These are phyloP conservation scores for Besnoitia besnoiti DNA, from an alignment of 169 alveolate species.

Conservation along the genomic window DNA sequence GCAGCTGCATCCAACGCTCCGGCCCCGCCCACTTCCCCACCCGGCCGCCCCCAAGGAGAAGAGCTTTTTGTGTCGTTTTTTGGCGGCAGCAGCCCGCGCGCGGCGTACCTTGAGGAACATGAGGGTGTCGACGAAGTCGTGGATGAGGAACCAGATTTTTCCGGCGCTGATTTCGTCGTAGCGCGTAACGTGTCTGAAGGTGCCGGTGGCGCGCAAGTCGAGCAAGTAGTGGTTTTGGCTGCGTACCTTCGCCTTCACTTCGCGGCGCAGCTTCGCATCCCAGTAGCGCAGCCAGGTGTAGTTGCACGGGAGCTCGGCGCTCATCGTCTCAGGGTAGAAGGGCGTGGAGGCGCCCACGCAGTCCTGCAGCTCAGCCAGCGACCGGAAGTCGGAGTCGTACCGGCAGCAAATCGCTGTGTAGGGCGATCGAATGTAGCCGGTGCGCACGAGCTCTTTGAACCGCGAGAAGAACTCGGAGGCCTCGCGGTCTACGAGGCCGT, in stretches of 20 bases:
- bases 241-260: not conserved
- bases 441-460: not conserved
- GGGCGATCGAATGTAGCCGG: not conserved
- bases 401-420: not conserved
- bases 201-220: not conserved
- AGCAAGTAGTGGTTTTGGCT: not conserved
- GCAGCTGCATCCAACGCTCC: no score
- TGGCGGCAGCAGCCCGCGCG: not conserved
- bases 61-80: no score
- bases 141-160: not conserved
- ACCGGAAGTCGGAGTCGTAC: not conserved
- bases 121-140: not conserved
- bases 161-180: not conserved
- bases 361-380: not conserved
- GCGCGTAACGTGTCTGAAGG: not conserved
- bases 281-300: not conserved
- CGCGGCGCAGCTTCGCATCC: not conserved
- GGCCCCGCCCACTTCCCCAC: no score
- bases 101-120: not conserved
- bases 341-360: not conserved
- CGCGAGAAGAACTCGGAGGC: not conserved
- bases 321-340: constrained; percentile 21
- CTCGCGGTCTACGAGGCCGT: not conserved
- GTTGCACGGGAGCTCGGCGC: not conserved
- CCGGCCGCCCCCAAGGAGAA: no score